Base-by-base conservation (phyloP, 176 grass and related monocot genomes). In the Saccharum officinarum region DNA sequence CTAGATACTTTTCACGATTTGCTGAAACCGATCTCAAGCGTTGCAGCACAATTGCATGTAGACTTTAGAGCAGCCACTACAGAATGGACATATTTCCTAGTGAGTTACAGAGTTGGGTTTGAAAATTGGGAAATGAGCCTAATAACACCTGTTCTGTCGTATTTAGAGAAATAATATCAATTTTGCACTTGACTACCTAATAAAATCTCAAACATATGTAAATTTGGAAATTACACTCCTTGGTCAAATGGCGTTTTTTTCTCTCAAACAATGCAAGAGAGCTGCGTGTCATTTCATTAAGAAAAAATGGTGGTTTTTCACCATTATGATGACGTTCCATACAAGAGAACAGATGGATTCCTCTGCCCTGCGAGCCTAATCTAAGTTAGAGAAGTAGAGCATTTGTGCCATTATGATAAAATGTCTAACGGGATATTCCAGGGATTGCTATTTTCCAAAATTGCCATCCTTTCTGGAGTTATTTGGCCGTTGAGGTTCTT, bases 51-150 rank as follows among this genome's bases (percentile, higher is more conserved):
- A 68, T 59, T 61, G 26, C 30, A 71, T 25, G 47, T 28, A 46
- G 50, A 86, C 65, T 80, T 31, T 16, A 55, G 47, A 73, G 75
- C 23, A 78, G 49, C 17, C 65, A 45, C 20, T 69, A 78, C 38
- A 85, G 59, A 22, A 45, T 42, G 18, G 75, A 77, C 42, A 85
- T 60, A 26, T 45, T 17, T 31, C 37, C 26, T 72, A 7, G 20
- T 33, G 25, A 69, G 18, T 66, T 70, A 42, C 15, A 7, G 17
- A n/a, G 18, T 70, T 22, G 31, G 33, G 11, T 54, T 38, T 69
- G 11, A 69, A 69, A 26, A 54, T 36, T 3, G 28, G 10, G 3
- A 68, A 37, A n/a, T n/a, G 25, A 67, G 20, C 3, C 28, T 46
- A 66, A 50, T 25, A 54, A 31, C 28, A 54, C 45, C 10, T 22